Base-by-base conservation (phyloP, 768 basidiomycete genomes). In the Lactifluus pinguis region DNA sequence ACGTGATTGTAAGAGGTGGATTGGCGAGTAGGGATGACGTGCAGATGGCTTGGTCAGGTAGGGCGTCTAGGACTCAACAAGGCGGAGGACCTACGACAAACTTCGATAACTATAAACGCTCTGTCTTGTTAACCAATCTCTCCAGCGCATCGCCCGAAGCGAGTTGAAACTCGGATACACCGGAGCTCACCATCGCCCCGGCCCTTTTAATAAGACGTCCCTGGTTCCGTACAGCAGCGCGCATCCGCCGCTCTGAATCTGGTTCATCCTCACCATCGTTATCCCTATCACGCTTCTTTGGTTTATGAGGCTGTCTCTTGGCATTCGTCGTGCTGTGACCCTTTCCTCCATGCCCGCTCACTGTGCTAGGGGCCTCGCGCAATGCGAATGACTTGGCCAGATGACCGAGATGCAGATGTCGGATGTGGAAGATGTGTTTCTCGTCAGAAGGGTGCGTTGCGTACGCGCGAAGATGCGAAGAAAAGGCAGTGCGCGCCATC, bases 341-440 rank as follows among this genome's bases (percentile, higher is more conserved):
- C 53, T 65, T 68, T 6, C 55, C 52, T 6, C 55, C 52, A 42
- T 67, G 60, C 0, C 62, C 64, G 32, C 67, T 68, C n/a, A 80
- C 69, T 2, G 68, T 68, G 29, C 69, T 76, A 0, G 93, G 92
- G 9, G 93, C 87, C 32, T 95, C 93, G 34, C 93, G 87, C 64
- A 95, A 77, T 1, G 89, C 90, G 68, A 95, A 95, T 1, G 92
- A 83, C 72, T 95, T 95, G 15, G 94, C 92, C 49, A 92, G 74
- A 76, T 99, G 97, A 1, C 97, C 97, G 48, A 97, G 80, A 70
- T 99, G 97, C 9, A 98, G 79, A 70, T 95, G 84, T 15, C 89
- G 88, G 61, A 98, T 85, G 72, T 98, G 95, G 77, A 99, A 99
- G 55, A 98, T 91, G 65, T 92, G 86, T 69, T 98, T 99, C 72